Evolutionary conservation across 306 rosid species (phyloP), one percentile per base, ranked within the genome.

Genomic region (Cyamopsis tetragonoloba): DNA sequence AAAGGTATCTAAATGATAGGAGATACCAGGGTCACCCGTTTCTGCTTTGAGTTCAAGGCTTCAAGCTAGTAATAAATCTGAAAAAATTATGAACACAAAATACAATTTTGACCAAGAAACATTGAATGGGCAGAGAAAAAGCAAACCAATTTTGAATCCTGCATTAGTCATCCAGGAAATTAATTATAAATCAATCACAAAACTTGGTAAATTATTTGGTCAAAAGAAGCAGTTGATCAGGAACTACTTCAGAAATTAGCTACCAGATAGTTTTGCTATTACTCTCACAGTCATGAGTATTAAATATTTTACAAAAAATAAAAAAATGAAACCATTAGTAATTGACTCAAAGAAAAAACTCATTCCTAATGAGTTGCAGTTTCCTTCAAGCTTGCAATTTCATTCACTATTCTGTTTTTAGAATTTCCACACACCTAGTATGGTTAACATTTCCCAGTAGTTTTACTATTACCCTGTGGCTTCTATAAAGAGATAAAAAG

Each of bases 151-250:
- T 61, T 6, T 17, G 3, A 39, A 51, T 62, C n/a, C 14, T 18
- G 65, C 49, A 28, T n/a, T 27, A 27, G 26, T 28, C 70, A 51
- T 51, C 14, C 51, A 30, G 63, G 30, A 73, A 62, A 72, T n/a
- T 9, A 62, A 62, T 62, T 15, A 27, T 28, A 5, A 17, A 62
- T 51, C 57, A 26, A 20, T 10, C 15, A 31, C 44, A 17, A 22
- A 44, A 53, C 9, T 15, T 31, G n/a, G n/a, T 6, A 30, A 58
- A 30, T 20, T 10, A 54, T 64, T 14, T 31, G 61, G 41, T 37
- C 54, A 31, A 49, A 31, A 39, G 20, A 72, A 11, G 24, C 34
- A 17, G 24, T 41, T 38, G 34, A 49, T 9, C 10, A 72, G 60
- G 56, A 62, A 49, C 31, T 38, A 72, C 58, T 57, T 15, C 12